Evolutionary conservation across 2,329 filamentous ascomycete genomes (phyloP), one percentile per base, ranked within the genome.

Genomic region (Exophiala aquamarina): DNA sequence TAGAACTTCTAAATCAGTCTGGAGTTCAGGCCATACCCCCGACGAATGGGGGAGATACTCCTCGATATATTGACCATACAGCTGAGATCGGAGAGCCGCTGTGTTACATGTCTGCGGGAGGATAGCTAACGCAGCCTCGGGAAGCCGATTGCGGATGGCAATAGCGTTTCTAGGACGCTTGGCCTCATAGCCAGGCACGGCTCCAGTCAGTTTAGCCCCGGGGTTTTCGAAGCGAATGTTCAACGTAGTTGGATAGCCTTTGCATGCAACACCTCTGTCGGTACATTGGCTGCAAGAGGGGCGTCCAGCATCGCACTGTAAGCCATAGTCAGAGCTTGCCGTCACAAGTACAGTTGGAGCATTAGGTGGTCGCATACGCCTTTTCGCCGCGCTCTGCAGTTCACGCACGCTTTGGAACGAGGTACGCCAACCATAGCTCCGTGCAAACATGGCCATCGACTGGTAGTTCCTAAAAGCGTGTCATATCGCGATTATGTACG

Each of bases 221-320:
- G 50, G 41, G n/a, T 54, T 23, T 13, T 47, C 39, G 13, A 47
- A 31, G 20, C 49, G 13, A 8, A 46, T 39, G 8, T 46, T 45
- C 13, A 49, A 14, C 8, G 15, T 31, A n/a, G 8, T 37, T 14
- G 34, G 31, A 19, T 47, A 46, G 19, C 43, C 37, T 32, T 36
- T 20, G 20, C 34, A 40, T 8, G 2, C 1, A 2, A 50, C 26
- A 17, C 47, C 50, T 35, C 47, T 36, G 32, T 41, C 41, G 14
- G 31, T 29, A 29, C 50, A 54, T 29, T 45, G 33, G 13, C 42
- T 32, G 26, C 50, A 53, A 10, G 5, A 31, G 9, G 47, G 47
- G 4, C 26, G 40, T n/a, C n/a, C 17, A 2, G 32, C 35, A 41
- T 44, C 47, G 31, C 50, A 53, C 47, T 47, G 23, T 18, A 15